These are phyloP conservation scores for Endotrypanum monterogeii DNA, from an alignment of 208 protist genomes.

Conservation along the genomic window DNA sequence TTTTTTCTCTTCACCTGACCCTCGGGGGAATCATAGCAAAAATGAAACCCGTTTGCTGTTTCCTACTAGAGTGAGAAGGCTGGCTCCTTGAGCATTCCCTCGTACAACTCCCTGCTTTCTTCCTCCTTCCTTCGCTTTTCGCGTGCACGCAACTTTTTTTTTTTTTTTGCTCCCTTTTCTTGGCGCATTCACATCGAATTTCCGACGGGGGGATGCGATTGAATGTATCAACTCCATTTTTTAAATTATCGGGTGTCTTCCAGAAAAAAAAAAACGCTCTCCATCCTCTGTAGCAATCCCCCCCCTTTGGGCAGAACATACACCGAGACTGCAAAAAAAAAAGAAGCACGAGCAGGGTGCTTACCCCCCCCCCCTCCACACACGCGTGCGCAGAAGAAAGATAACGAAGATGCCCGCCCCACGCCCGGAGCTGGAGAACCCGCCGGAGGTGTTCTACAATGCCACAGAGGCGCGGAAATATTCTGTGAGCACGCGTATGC, in stretches of 20 bases:
- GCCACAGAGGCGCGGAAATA: conserved; percentile 95
- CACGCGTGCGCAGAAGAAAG: neutral
- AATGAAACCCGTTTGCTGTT: no score
- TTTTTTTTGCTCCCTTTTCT: neutral
- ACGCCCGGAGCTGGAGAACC: conserved; percentile 93
- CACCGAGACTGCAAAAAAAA: no score
- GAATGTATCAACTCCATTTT: neutral
- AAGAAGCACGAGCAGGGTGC: no score
- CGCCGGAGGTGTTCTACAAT: conserved; percentile 97
- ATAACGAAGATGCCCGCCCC: conserved; percentile 48
- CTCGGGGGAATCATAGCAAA: no score
- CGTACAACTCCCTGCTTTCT: neutral
- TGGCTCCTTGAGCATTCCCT: neutral
- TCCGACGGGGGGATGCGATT: no score
- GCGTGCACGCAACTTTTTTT: neutral
- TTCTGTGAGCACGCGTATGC: conserved; percentile 95
- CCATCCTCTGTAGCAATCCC: no score
- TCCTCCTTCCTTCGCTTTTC: neutral
- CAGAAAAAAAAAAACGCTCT: no score
- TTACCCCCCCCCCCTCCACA: no score
- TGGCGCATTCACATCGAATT: neutral
- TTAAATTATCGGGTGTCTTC: neutral
- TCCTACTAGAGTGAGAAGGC: no score
- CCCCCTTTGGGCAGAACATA: no score
- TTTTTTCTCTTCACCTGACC: neutral